phyloP scores from a whole-genome alignment of 2,329 filamentous ascomycete genomes.

The Sporothrix schenckii region DNA sequence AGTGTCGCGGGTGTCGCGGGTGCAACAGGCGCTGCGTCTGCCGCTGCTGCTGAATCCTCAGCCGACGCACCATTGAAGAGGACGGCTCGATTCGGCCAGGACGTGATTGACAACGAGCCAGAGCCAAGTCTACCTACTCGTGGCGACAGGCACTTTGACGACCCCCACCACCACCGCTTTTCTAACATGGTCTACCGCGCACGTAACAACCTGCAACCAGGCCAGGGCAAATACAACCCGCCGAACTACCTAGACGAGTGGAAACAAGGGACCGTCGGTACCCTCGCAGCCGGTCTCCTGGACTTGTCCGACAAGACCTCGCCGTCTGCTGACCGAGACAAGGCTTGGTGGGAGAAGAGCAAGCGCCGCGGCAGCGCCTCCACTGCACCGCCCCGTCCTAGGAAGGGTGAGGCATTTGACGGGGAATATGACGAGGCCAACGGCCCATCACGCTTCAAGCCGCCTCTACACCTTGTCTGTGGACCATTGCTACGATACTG shows the following conservation, averaged over 20 bases:
- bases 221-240: conserved; percentile 61
- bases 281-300: conserved; percentile 60
- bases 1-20: conserved; percentile 18
- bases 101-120: conserved; percentile 39
- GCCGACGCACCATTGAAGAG: conserved; percentile 32
- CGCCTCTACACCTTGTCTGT: conserved; percentile 81
- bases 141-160: conserved; percentile 37
- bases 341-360: conserved; percentile 76
- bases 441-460: conserved; percentile 74
- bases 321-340: conserved; percentile 51
- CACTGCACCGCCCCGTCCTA: conserved; percentile 47
- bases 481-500: conserved; percentile 89
- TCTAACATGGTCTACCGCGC: conserved; percentile 50
- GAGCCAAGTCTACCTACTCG: conserved; percentile 31
- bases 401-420: conserved; percentile 66
- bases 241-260: conserved; percentile 70
- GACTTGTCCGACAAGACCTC: conserved; percentile 56
- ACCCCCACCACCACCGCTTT: conserved; percentile 44
- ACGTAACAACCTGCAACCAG: conserved; percentile 50
- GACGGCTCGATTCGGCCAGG: conserved; percentile 39
- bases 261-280: conserved; percentile 67
- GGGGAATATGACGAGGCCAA: conserved; percentile 67
- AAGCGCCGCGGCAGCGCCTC: conserved; percentile 53
- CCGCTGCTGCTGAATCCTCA: conserved; percentile 34
- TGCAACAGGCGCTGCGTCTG: conserved; percentile 19